phyloP scores from a whole-genome alignment of 2,329 filamentous ascomycete genomes.

The Shiraia bambusicola region DNA sequence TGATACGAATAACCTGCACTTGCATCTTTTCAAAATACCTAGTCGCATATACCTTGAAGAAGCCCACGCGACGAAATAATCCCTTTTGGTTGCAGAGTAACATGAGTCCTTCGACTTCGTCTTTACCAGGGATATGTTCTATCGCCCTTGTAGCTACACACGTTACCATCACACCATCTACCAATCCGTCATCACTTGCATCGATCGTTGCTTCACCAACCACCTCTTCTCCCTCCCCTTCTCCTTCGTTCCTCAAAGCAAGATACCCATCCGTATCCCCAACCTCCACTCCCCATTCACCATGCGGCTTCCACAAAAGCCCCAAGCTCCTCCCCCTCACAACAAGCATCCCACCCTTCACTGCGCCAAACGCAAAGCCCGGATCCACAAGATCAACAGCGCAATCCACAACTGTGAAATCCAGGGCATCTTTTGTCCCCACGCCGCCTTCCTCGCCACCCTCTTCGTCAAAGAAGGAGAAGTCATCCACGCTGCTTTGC shows the following conservation, averaged over 20 bases:
- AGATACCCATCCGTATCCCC: conserved; percentile 2
- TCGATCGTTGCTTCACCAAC: conserved; percentile 6
- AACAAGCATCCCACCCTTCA: conserved; percentile 3
- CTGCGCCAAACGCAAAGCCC: conserved; percentile 6
- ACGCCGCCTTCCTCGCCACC: conserved; percentile 1
- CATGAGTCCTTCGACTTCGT: conserved; percentile 9
- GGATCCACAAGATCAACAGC: conserved; percentile 4
- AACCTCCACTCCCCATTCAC: background rate
- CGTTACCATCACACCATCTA: conserved; percentile 6
- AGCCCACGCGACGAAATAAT: conserved; percentile 6
- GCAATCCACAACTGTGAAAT: conserved; percentile 7
- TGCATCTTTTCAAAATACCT: too few species aligned
- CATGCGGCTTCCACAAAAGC: conserved; percentile 1
- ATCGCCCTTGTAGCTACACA: conserved; percentile 5
- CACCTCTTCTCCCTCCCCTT: background rate
- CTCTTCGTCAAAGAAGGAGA: conserved; percentile 1
- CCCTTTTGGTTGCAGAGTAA: conserved; percentile 1
- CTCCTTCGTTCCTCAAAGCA: background rate
- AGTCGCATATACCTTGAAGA: background rate
- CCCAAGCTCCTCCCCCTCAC: conserved; percentile 1
- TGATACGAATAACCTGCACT: too few species aligned
- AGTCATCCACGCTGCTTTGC: conserved; percentile 3
- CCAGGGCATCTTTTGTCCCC: conserved; percentile 3
- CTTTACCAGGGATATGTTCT: conserved; percentile 3
- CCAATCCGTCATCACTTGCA: conserved; percentile 8